These are phyloP conservation scores for Rosa lucieae DNA, from an alignment of 306 rosid species.

Conservation along the genomic window DNA sequence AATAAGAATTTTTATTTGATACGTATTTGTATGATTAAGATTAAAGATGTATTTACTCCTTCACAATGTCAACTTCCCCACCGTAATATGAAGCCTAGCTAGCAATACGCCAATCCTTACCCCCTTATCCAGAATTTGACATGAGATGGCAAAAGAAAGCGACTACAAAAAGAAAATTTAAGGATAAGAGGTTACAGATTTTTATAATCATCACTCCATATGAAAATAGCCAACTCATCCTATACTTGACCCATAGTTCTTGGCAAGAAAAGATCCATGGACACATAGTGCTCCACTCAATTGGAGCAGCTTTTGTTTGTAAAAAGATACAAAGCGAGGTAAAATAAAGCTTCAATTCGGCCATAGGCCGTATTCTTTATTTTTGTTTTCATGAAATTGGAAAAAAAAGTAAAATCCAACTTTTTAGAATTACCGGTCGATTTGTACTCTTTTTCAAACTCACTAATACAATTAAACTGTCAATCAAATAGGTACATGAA, in stretches of 20 bases:
- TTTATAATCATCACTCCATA: not conserved
- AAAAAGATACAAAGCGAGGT: not conserved
- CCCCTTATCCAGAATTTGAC: not conserved
- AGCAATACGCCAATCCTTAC: not conserved
- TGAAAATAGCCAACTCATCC: not conserved
- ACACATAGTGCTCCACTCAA: not conserved
- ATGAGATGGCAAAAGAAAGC: constrained; percentile 5
- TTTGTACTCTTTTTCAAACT: too few species aligned
- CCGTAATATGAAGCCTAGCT: not conserved
- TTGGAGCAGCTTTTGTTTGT: not conserved
- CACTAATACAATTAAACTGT: too few species aligned
- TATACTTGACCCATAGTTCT: not conserved
- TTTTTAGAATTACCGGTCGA: too few species aligned
- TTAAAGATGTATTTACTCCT: not conserved
- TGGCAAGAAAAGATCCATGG: not conserved
- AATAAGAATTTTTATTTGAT: too few species aligned
- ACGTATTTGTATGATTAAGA: too few species aligned
- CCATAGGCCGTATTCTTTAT: not conserved
- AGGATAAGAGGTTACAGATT: not conserved
- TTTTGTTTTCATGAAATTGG: not conserved
- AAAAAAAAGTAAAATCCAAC: too few species aligned
- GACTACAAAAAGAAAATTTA: not conserved
- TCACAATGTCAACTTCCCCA: not conserved
- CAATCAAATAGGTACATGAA: not conserved
- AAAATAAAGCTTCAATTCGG: not conserved